Conservation (phyloP, 208 protist genomes). For the Acanthamoeba rhysodes region DNA sequence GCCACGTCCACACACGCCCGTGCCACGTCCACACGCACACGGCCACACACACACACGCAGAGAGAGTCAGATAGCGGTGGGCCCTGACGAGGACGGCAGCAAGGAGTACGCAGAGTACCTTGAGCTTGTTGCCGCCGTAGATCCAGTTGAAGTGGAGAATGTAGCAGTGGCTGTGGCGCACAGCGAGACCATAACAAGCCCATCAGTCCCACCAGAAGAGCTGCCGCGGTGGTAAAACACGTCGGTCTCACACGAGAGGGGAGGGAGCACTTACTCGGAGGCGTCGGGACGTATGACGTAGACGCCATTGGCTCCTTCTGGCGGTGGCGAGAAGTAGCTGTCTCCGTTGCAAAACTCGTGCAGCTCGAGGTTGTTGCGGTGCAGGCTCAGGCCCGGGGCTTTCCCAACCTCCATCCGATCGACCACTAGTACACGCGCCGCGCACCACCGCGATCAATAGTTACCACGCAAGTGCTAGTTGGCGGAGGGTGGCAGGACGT, state of each 20-base stretch:
- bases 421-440: not conserved
- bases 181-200: not conserved
- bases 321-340: slow-evolving; percentile 14
- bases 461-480: not conserved
- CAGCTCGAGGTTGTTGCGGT: not conserved
- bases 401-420: not conserved
- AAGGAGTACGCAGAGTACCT: too few species aligned
- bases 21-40: too few species aligned
- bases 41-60: too few species aligned
- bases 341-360: slow-evolving; percentile 56
- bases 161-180: not conserved
- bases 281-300: slow-evolving; percentile 2
- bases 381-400: not conserved
- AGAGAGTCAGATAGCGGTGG: too few species aligned
- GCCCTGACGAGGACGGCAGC: too few species aligned
- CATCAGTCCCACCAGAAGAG: too few species aligned
- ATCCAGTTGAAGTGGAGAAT: slow-evolving; percentile 59
- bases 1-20: too few species aligned
- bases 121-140: slow-evolving; percentile 56
- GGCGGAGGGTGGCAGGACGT: not conserved
- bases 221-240: too few species aligned
- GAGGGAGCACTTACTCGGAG: not conserved
- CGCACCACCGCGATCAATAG: not conserved
- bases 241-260: not conserved
- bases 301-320: not conserved